Evolutionary conservation across 2,329 filamentous ascomycete genomes (phyloP).

Genomic region (Bipolaris oryzae): DNA sequence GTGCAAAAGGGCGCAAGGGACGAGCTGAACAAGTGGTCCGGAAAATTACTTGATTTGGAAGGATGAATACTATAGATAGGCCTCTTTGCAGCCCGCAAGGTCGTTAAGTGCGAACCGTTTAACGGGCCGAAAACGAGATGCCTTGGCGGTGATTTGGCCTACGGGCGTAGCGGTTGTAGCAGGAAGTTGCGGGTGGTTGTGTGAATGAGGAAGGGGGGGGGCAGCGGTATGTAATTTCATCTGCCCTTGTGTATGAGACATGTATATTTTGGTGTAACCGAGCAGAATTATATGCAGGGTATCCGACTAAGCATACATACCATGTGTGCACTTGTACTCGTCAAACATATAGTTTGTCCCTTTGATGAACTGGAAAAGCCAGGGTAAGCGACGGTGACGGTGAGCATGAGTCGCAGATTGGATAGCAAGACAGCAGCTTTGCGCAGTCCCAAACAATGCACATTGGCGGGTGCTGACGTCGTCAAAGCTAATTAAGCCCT

Average conservation of each 20-base stretch:
- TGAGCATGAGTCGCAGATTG: neutral
- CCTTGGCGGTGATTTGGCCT: too few species aligned
- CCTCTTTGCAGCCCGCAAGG: too few species aligned
- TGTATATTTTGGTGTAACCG: neutral
- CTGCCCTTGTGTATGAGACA: neutral
- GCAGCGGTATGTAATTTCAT: neutral
- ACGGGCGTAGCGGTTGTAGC: too few species aligned
- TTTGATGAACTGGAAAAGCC: neutral
- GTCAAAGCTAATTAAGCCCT: constrained; percentile 5
- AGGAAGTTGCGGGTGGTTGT: too few species aligned
- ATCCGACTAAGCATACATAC: neutral
- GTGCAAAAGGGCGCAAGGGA: too few species aligned
- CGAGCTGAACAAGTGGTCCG: neutral
- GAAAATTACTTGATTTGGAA: neutral
- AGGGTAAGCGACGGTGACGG: neutral
- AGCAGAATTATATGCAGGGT: neutral
- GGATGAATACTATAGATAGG: neutral
- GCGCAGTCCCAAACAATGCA: neutral
- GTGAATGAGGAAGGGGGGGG: too few species aligned
- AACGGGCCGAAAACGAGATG: too few species aligned
- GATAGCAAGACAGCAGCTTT: neutral
- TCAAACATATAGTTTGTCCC: neutral
- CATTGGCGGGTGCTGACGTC: neutral
- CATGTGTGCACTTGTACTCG: neutral
- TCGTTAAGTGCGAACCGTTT: too few species aligned